phyloP scores from a whole-genome alignment of 108 stramenopile genomes.

The Stephanodiscus minutulus region DNA sequence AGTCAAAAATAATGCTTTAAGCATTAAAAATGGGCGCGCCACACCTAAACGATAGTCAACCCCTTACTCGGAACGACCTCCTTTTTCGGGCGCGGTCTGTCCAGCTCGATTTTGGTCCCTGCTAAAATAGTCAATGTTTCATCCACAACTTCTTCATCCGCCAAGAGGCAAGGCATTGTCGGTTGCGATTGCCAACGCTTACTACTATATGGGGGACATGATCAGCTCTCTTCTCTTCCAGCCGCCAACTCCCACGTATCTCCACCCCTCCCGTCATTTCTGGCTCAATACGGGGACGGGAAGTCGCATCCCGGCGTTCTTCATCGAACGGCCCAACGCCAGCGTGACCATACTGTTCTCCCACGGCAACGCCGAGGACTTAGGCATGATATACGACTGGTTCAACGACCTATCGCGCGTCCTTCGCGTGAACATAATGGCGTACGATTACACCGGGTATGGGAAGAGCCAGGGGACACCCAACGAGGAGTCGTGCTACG shows the following conservation, averaged over 20 bases:
- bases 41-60: too few relatives aligned
- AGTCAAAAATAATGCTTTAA: too few relatives aligned
- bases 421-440: conserved; percentile 94
- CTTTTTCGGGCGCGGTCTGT: too few relatives aligned
- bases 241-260: conserved; percentile 86
- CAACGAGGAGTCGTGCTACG: conserved; percentile 80
- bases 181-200: too few relatives aligned
- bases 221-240: conserved; percentile 89
- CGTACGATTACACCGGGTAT: conserved; percentile 95
- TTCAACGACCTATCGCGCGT: conserved; percentile 87
- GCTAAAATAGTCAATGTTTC: too few relatives aligned
- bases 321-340: conserved; percentile 85
- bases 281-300: conserved; percentile 79
- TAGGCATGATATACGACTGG: conserved; percentile 95
- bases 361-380: conserved; percentile 93
- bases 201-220: conserved; percentile 71
- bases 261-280: conserved; percentile 90
- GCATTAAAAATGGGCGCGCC: too few relatives aligned
- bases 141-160: too few relatives aligned
- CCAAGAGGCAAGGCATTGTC: too few relatives aligned
- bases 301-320: conserved; percentile 84
- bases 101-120: too few relatives aligned
- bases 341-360: conserved; percentile 88
- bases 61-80: too few relatives aligned
- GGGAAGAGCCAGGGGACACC: conserved; percentile 87